Conservation (phyloP, 169 alveolate genomes). For the Cryptosporidium muris region DNA sequence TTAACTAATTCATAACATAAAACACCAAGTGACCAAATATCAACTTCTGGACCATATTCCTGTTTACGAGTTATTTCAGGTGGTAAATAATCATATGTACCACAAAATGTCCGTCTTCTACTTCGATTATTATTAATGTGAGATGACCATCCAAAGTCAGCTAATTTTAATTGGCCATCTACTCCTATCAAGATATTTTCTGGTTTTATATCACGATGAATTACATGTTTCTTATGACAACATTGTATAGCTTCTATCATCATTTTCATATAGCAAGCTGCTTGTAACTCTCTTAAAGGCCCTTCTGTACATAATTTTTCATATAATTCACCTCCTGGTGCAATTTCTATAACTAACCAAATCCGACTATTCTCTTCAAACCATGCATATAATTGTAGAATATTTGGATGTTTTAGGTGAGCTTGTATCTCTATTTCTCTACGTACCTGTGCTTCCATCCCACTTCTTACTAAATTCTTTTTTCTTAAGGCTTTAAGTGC, state of each 20-base stretch:
- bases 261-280: conserved; percentile 83
- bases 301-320: conserved; percentile 77
- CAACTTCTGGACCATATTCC: conserved; percentile 87
- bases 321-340: conserved; percentile 89
- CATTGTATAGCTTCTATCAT: conserved; percentile 82
- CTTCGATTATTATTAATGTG: conserved; percentile 83
- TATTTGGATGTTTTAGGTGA: conserved; percentile 86
- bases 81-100: conserved; percentile 92
- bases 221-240: conserved; percentile 83
- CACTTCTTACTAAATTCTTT: conserved; percentile 78
- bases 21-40: conserved; percentile 92
- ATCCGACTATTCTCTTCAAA: conserved; percentile 90
- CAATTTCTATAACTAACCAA: conserved; percentile 90
- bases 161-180: conserved; percentile 90
- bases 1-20: conserved; percentile 88
- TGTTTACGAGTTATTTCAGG: conserved; percentile 90
- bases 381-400: conserved; percentile 86
- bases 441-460: conserved; percentile 83
- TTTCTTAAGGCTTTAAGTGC: conserved; percentile 86
- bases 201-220: conserved; percentile 91
- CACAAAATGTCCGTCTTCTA: conserved; percentile 90
- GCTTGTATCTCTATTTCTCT: conserved; percentile 91
- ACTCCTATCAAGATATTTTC: conserved; percentile 91
- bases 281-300: conserved; percentile 82
- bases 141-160: conserved; percentile 94